A percentile compares a stretch with the other conserved stretches of the same genome.
Conservation (phyloP, 768 basidiomycete species). For the Pisolithus albus region DNA sequence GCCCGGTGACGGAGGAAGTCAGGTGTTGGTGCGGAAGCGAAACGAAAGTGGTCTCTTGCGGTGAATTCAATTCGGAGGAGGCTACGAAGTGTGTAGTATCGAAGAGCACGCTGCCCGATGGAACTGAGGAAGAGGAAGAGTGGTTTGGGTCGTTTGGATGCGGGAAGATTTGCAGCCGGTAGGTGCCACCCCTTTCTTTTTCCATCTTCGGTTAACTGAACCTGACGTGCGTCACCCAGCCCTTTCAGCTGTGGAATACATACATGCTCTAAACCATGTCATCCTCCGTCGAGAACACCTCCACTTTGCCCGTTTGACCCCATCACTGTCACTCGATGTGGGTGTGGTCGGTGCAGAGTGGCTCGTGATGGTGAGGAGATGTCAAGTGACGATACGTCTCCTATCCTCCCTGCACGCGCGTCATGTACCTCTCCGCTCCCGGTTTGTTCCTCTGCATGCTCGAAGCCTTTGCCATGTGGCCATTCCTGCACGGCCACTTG, state of each 20-base stretch:
- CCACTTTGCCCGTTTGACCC: constrained; percentile 73
- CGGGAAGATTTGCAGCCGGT: constrained; percentile 53
- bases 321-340: constrained; percentile 59
- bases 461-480: constrained; percentile 59
- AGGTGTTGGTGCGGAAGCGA: constrained; percentile 81
- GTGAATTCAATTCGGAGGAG: constrained; percentile 45
- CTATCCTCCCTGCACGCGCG: constrained; percentile 35
- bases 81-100: constrained; percentile 23
- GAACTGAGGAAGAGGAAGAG: constrained; percentile 28
- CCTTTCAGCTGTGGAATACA: constrained; percentile 75
- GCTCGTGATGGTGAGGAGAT: constrained; percentile 30
- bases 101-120: constrained; percentile 15
- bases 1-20: constrained; percentile 45
- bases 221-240: constrained; percentile 24
- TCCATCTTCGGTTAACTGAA: neutral
- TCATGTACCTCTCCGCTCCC: constrained; percentile 74
- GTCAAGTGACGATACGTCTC: neutral
- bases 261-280: constrained; percentile 66
- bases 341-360: constrained; percentile 59
- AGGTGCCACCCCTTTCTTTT: constrained; percentile 10
- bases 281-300: constrained; percentile 56
- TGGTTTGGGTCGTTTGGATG: constrained; percentile 73
- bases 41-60: constrained; percentile 54
- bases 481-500: constrained; percentile 69
- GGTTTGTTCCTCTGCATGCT: constrained; percentile 66